phyloP scores from a whole-genome alignment of 2,329 filamentous ascomycete species.

The Fusarium heterosporum region DNA sequence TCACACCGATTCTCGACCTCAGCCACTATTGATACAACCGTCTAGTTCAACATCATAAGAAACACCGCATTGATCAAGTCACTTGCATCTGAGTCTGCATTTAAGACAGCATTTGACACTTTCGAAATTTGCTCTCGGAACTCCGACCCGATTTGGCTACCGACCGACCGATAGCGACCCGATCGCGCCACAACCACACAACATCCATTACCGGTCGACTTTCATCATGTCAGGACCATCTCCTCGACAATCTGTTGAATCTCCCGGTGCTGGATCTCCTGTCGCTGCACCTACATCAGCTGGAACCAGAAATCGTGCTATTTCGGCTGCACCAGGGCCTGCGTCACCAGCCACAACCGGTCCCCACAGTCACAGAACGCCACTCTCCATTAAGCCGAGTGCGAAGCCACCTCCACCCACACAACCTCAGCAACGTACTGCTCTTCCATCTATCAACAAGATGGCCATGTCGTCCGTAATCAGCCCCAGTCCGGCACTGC shows the following conservation, averaged over 20 bases:
- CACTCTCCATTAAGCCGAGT: slow-evolving; percentile 49
- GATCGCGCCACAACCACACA: slow-evolving; percentile 32
- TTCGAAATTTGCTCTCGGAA: slow-evolving; percentile 40
- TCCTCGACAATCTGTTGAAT: slow-evolving; percentile 34
- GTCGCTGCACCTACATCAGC: slow-evolving; percentile 22
- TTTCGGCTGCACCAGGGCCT: slow-evolving; percentile 42
- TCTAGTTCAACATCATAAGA: slow-evolving; percentile 1
- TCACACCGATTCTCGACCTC: slow-evolving; percentile 3
- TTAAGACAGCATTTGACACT: neutral
- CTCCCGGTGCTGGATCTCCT: slow-evolving; percentile 38
- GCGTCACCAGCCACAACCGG: slow-evolving; percentile 41
- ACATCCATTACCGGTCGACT: slow-evolving; percentile 22
- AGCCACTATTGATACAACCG: slow-evolving; percentile 11
- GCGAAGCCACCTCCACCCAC: slow-evolving; percentile 46
- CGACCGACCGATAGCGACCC: slow-evolving; percentile 42
- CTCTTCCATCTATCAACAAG: slow-evolving; percentile 55
- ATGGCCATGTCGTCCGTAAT: slow-evolving; percentile 63
- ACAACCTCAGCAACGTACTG: slow-evolving; percentile 50
- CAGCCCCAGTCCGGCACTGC: slow-evolving; percentile 53
- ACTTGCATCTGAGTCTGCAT: slow-evolving; percentile 29
- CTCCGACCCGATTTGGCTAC: slow-evolving; percentile 43
- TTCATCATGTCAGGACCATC: slow-evolving; percentile 45
- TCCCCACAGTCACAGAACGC: slow-evolving; percentile 45
- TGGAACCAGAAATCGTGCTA: slow-evolving; percentile 38
- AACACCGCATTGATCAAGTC: slow-evolving; percentile 1